phyloP scores from a whole-genome alignment of 768 basidiomycete species.

The Boletus bicolor region DNA sequence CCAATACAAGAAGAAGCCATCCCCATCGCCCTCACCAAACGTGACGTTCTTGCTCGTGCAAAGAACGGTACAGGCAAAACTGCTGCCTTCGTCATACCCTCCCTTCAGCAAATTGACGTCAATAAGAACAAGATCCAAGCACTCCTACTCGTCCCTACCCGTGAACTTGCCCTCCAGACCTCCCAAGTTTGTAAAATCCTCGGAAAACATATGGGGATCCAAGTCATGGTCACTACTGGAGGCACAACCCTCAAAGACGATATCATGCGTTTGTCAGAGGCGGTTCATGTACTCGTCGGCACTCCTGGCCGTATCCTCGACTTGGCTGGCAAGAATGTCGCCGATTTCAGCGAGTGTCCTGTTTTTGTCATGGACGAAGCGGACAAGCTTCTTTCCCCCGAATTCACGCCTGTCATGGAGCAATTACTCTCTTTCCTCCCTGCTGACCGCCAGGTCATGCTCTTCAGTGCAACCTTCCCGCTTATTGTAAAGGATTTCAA shows the following conservation, averaged over 20 bases:
- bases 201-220: conserved; percentile 90
- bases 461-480: conserved; percentile 99
- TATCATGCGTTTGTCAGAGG: conserved; percentile 85
- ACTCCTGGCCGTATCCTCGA: conserved; percentile 97
- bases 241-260: conserved; percentile 98
- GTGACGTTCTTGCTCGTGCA: conserved; percentile 92
- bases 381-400: conserved; percentile 94
- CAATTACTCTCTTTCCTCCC: conserved; percentile 87
- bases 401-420: conserved; percentile 99
- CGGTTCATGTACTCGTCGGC: conserved; percentile 94
- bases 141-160: conserved; percentile 95
- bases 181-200: conserved; percentile 98
- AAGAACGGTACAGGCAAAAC: conserved; percentile 99
- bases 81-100: conserved; percentile 97
- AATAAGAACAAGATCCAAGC: conserved; percentile 88
- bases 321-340: conserved; percentile 87
- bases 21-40: conserved; percentile 87
- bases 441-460: conserved; percentile 89
- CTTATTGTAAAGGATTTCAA: conserved; percentile 99
- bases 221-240: conserved; percentile 99
- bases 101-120: conserved; percentile 89
- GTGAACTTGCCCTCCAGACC: conserved; percentile 96
- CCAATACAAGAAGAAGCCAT: conserved; percentile 99
- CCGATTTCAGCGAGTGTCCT: conserved; percentile 90
- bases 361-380: conserved; percentile 99